Evolutionary conservation across 257 asterid genomes (phyloP).

Genomic region (Parsonsia alboflavescens): DNA sequence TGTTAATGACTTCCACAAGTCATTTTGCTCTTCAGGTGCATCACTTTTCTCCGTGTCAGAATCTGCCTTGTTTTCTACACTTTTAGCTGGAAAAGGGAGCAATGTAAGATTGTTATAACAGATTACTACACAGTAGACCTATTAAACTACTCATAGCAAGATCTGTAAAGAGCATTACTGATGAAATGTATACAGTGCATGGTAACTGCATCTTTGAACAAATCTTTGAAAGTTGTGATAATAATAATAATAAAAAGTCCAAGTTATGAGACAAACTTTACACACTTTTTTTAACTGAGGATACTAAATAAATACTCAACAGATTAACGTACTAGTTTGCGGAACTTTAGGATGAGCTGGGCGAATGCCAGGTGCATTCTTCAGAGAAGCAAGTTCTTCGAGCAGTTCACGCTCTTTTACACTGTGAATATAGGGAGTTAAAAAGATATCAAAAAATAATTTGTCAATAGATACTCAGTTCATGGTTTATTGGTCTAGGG

Average conservation of each 20-base stretch:
- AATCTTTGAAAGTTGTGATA: background rate
- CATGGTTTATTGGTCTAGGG: background rate
- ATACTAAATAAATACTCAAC: background rate
- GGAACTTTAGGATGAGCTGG: constrained; percentile 61
- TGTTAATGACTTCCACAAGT: constrained; percentile 65
- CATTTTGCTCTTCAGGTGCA: constrained; percentile 50
- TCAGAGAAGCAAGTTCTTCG: constrained; percentile 78
- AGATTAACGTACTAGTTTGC: constrained; percentile 48
- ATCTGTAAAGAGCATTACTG: background rate
- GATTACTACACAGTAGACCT: background rate
- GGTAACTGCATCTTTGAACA: background rate
- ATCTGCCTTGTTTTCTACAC: constrained; percentile 34
- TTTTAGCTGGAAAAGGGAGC: constrained; percentile 44
- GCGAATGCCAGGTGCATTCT: constrained; percentile 43
- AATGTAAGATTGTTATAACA: background rate
- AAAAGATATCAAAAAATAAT: background rate
- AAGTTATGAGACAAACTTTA: background rate
- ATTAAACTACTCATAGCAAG: background rate
- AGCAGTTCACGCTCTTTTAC: constrained; percentile 78
- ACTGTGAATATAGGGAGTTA: constrained; percentile 33
- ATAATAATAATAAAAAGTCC: background rate
- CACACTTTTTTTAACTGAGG: background rate
- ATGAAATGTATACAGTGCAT: background rate
- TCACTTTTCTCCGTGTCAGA: constrained; percentile 36
- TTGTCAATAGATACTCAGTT: background rate